Percentiles rank a stretch among this genome's conserved stretches.
Evolutionary conservation across 805 yeast species (phyloP).

Genomic region (Kregervanrija delftensis): DNA sequence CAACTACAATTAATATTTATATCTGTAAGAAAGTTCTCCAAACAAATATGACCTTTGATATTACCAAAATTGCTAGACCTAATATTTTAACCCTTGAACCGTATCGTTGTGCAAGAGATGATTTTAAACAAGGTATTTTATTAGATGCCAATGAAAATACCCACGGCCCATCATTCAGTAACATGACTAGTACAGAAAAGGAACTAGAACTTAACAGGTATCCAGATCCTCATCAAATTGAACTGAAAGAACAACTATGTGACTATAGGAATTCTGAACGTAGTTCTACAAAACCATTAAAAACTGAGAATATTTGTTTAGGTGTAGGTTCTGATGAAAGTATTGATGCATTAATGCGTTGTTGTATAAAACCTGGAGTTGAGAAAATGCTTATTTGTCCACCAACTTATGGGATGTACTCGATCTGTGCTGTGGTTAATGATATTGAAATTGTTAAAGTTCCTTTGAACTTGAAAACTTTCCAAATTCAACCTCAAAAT

Average conservation of each 20-base stretch:
- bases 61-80: constrained; percentile 66
- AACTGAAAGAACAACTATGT: constrained; percentile 64
- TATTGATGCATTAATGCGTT: constrained; percentile 81
- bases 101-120: constrained; percentile 95
- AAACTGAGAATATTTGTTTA: constrained; percentile 68
- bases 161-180: constrained; percentile 70
- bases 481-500: constrained; percentile 52
- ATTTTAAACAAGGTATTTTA: constrained; percentile 79
- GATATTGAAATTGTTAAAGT: constrained; percentile 75
- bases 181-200: constrained; percentile 37
- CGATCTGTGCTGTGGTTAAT: constrained; percentile 83
- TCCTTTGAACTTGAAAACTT: constrained; percentile 61
- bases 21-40: too few species aligned
- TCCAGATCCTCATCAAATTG: constrained; percentile 93
- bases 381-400: constrained; percentile 85
- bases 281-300: constrained; percentile 10
- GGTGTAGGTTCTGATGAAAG: constrained; percentile 98
- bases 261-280: constrained; percentile 56
- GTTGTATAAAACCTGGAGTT: constrained; percentile 72
- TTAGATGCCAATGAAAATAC: constrained; percentile 97
- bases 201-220: constrained; percentile 71
- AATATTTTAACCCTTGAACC: constrained; percentile 81
- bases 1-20: too few species aligned
- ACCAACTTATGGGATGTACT: constrained; percentile 97
- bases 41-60: constrained; percentile 37